These are phyloP conservation scores for Taphrina confusa DNA, from an alignment of 1,139 yeast genomes.

Conservation along the genomic window DNA sequence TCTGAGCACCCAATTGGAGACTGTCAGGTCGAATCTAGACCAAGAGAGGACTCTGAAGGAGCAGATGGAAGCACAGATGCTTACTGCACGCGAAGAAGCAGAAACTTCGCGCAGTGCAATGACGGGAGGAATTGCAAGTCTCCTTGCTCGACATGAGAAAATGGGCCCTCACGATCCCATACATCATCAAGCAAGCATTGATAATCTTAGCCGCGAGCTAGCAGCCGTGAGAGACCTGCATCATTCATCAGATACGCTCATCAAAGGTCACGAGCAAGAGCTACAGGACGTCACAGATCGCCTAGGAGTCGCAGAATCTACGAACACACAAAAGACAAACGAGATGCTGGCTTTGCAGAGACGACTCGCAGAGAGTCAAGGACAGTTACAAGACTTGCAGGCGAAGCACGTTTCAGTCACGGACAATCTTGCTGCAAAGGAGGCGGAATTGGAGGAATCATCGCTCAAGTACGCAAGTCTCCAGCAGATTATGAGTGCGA, in stretches of 20 bases:
- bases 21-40: constrained; percentile 8
- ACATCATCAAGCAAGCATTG: background rate
- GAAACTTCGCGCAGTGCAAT: constrained; percentile 9
- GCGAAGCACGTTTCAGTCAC: constrained; percentile 17
- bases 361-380: constrained; percentile 18
- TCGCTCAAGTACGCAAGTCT: constrained; percentile 27
- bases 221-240: constrained; percentile 9
- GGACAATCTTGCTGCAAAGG: background rate
- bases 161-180: constrained; percentile 29
- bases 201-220: constrained; percentile 15
- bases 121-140: constrained; percentile 4
- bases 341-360: constrained; percentile 26
- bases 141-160: background rate
- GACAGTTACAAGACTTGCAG: constrained; percentile 19
- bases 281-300: constrained; percentile 21
- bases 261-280: constrained; percentile 17
- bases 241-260: background rate
- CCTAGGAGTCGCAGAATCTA: constrained; percentile 22
- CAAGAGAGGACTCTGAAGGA: constrained; percentile 9
- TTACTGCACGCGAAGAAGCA: constrained; percentile 15
- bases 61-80: constrained; percentile 9
- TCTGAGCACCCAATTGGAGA: constrained; percentile 11
- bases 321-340: background rate
- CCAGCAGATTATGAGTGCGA: constrained; percentile 16
- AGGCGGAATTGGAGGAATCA: constrained; percentile 33